Percentiles rank a stretch among this genome's conserved stretches.
Conservation (phyloP, 169 alveolate genomes). For the Besnoitia besnoiti region DNA sequence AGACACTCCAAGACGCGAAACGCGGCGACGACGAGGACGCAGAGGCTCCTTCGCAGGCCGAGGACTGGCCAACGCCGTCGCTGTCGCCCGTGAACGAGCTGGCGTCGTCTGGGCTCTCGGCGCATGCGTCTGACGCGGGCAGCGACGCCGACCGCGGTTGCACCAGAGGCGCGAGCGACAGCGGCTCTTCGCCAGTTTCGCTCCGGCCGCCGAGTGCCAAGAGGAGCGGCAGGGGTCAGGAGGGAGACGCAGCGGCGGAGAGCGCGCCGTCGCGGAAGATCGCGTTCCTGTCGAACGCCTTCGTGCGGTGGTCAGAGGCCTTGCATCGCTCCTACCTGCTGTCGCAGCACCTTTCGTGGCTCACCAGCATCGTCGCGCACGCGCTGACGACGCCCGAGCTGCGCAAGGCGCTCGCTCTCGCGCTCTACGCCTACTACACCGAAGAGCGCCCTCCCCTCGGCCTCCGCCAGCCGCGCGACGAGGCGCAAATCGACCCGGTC, state of each 20-base stretch:
- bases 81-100: too few species aligned
- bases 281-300: background rate
- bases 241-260: background rate
- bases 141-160: too few species aligned
- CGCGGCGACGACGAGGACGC: background rate
- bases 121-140: too few species aligned
- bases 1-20: too few species aligned
- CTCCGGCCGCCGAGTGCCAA: background rate
- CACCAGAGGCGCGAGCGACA: too few species aligned
- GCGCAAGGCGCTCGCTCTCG: background rate
- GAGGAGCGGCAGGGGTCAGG: background rate
- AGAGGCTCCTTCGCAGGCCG: too few species aligned
- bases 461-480: background rate
- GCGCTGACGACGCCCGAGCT: slow-evolving; percentile 37
- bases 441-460: slow-evolving; percentile 18
- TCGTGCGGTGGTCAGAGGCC: background rate
- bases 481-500: background rate
- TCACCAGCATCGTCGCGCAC: background rate
- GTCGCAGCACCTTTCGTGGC: slow-evolving; percentile 11
- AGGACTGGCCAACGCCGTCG: too few species aligned
- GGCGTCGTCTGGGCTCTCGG: too few species aligned
- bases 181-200: background rate
- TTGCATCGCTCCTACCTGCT: background rate
- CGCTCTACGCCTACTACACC: slow-evolving; percentile 23
- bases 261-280: background rate